phyloP scores from a whole-genome alignment of 768 basidiomycete species.

The Zangia roseola region DNA sequence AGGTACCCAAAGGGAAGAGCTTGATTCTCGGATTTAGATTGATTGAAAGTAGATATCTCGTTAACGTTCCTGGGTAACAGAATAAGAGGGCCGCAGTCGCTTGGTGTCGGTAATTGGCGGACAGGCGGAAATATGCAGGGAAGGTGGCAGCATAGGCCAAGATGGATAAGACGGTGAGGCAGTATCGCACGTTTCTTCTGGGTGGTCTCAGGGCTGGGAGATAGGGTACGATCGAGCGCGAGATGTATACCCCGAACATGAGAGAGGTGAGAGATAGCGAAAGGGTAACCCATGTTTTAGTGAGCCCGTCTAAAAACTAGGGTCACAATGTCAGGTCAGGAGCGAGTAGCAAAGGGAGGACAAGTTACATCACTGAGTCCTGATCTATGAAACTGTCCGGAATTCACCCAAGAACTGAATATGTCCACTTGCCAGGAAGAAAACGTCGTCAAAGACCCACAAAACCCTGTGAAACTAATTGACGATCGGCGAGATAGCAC shows the following conservation, averaged over 20 bases:
- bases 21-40: slow-evolving; percentile 63
- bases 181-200: slow-evolving; percentile 43
- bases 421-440: slow-evolving; percentile 92
- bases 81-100: slow-evolving; percentile 88
- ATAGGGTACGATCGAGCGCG: slow-evolving; percentile 39
- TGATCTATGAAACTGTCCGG: slow-evolving; percentile 48
- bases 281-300: slow-evolving; percentile 77
- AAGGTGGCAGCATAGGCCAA: slow-evolving; percentile 73
- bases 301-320: slow-evolving; percentile 86
- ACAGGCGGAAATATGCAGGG: slow-evolving; percentile 75
- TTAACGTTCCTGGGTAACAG: slow-evolving; percentile 83
- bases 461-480: slow-evolving; percentile 62
- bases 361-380: slow-evolving; percentile 71
- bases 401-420: slow-evolving; percentile 83
- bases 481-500: background rate
- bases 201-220: slow-evolving; percentile 45
- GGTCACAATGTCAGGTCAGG: slow-evolving; percentile 7
- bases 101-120: slow-evolving; percentile 65
- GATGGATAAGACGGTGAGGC: slow-evolving; percentile 53
- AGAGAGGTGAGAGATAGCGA: slow-evolving; percentile 75
- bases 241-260: slow-evolving; percentile 67
- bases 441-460: slow-evolving; percentile 95
- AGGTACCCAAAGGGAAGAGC: slow-evolving; percentile 75
- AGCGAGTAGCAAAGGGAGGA: background rate
- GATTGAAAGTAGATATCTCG: slow-evolving; percentile 76